Evolutionary conservation across 768 basidiomycete species (phyloP).

Genomic region (Sporobolomyces roseus): DNA sequence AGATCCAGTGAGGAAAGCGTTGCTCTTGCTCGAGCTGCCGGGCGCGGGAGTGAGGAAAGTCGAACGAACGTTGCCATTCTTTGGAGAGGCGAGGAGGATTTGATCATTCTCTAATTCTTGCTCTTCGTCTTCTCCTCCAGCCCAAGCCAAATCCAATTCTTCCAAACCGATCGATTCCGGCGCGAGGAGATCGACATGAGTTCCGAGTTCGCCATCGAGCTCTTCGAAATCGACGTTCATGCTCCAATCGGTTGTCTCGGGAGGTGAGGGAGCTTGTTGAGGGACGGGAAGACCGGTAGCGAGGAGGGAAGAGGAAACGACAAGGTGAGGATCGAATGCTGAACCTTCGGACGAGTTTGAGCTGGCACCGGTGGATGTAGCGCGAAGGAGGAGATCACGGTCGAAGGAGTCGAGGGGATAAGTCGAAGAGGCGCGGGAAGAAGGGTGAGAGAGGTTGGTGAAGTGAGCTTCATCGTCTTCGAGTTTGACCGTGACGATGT

Average conservation of each 20-base stretch:
- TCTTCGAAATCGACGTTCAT: constrained; percentile 38
- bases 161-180: constrained; percentile 37
- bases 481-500: constrained; percentile 20
- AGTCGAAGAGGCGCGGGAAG: constrained; percentile 29
- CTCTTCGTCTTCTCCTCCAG: constrained; percentile 20
- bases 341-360: constrained; percentile 21
- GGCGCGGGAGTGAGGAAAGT: background rate
- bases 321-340: constrained; percentile 34
- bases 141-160: constrained; percentile 41
- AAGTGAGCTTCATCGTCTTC: constrained; percentile 16
- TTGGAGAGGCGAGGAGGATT: constrained; percentile 5
- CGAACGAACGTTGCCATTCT: background rate
- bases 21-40: background rate
- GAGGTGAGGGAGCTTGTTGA: constrained; percentile 33
- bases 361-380: constrained; percentile 12
- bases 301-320: constrained; percentile 31
- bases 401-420: constrained; percentile 30
- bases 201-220: constrained; percentile 30
- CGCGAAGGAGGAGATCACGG: constrained; percentile 19
- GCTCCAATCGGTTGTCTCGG: constrained; percentile 37
- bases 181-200: constrained; percentile 30
- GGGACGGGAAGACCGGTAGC: constrained; percentile 38
- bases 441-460: constrained; percentile 18
- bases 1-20: constrained; percentile 13
- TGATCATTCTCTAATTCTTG: background rate